Evolutionary conservation across 2,329 filamentous ascomycete genomes (phyloP), one percentile per base, ranked within the genome.

Genomic region (Ophiosphaerella herpotricha): DNA sequence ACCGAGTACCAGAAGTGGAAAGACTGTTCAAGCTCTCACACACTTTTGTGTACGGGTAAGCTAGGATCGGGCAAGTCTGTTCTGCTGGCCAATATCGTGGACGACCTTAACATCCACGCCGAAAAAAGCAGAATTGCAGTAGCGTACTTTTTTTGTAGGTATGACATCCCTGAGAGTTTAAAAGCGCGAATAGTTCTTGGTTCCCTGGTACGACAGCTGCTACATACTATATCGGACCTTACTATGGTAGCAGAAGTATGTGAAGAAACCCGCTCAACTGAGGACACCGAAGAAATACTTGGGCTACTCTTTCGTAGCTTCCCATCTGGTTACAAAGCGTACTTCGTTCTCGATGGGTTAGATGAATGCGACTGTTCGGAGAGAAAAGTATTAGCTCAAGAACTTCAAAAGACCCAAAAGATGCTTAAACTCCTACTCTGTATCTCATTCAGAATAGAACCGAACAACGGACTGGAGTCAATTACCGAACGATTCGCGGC

Each of bases 21-120:
- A 55, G n/a, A 33, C 11, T 18, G 37, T 21, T 12, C 43, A 14
- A 24, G 42, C 23, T 60, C 67, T 31, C 56, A 44, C 32, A 74
- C 74, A 0, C 52, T 79, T 0, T 1, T 77, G 0, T 72, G 61
- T 33, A 64, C 43, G 7, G 76, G 76, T 4, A 77, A 74, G 36
- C 61, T 79, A 1, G 77, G 77, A 3, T 73, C 71, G 0, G 77
- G 77, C 0, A 79, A 79, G 48, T 77, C 77, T 1, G 75, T 79
- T 2, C 39, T 74, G 7, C 40, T 79, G 9, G 76, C 77, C 1
- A 79, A 78, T 46, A 68, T 79, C 0, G 66, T 79, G 4, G 59
- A 66, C 13, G 54, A 66, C 24, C 51, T 67, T 2, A 48, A 31
- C 32, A 12, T 62, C 18, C 34, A 26, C 11, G 38, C 39, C 3